These are phyloP conservation scores for Globisporangium irregulare DNA, from an alignment of 352 stramenopile genomes.

Conservation along the genomic window DNA sequence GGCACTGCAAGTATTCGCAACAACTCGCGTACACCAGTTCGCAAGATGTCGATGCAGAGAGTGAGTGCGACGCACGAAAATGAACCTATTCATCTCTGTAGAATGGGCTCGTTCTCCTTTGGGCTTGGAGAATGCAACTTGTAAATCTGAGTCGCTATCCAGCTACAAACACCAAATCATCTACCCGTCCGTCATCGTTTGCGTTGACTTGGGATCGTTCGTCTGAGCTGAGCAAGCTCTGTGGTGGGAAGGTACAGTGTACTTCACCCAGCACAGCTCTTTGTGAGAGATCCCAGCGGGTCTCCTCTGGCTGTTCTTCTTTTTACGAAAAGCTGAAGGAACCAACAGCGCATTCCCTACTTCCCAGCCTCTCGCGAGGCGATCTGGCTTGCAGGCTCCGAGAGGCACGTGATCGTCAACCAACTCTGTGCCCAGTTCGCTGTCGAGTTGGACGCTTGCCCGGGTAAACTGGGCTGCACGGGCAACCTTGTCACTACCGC, in stretches of 20 bases:
- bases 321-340: neutral
- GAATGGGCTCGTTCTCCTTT: too few relatives aligned
- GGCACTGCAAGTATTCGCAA: too few relatives aligned
- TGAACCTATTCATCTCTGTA: too few relatives aligned
- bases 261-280: neutral
- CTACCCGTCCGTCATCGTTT: too few relatives aligned
- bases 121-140: too few relatives aligned
- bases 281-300: neutral
- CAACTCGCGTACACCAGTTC: too few relatives aligned
- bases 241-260: too few relatives aligned
- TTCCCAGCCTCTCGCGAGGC: constrained; percentile 58
- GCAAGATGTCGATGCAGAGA: neutral
- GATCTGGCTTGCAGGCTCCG: constrained; percentile 46
- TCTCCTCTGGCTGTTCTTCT: neutral
- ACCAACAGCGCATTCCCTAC: constrained; percentile 17
- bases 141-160: too few relatives aligned
- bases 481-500: constrained; percentile 43
- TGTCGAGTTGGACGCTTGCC: constrained; percentile 50
- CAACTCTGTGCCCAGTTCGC: constrained; percentile 69
- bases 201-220: too few relatives aligned
- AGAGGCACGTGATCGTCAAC: constrained; percentile 71
- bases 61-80: neutral
- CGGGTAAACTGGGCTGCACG: constrained; percentile 32
- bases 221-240: too few relatives aligned
- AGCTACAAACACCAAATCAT: too few relatives aligned